Percentiles rank a stretch among this genome's conserved stretches.
These are phyloP conservation scores for Azolla pinnata DNA, from an alignment of 75 land plant species.

Conservation along the genomic window DNA sequence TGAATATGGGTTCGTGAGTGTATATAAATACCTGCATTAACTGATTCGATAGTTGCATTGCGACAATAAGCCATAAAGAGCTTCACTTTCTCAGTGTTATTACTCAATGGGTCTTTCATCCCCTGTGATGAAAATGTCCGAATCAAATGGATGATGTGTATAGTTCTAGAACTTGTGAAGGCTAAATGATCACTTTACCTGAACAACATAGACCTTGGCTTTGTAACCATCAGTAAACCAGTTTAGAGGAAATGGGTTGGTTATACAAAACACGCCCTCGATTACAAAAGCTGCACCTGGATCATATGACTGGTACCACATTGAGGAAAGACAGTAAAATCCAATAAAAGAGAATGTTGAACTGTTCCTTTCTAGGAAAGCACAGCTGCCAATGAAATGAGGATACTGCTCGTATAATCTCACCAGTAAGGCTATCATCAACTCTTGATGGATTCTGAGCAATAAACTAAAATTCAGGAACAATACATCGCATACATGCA, in stretches of 20 bases:
- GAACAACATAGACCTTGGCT: slow-evolving; percentile 53
- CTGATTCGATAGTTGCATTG: slow-evolving; percentile 32
- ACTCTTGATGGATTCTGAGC: slow-evolving; percentile 58
- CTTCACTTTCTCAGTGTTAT: slow-evolving; percentile 31
- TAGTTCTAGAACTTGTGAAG: no score
- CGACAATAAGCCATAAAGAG: slow-evolving; percentile 57
- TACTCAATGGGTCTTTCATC: slow-evolving; percentile 59
- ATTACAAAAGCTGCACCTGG: slow-evolving; percentile 55
- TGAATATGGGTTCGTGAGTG: no score
- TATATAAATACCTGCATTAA: slow-evolving; percentile 96
- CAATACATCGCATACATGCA: not conserved
- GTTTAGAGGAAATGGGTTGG: slow-evolving; percentile 63
- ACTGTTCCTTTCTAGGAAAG: no score
- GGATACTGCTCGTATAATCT: slow-evolving; percentile 86
- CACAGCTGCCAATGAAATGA: no score
- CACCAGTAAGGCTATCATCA: slow-evolving; percentile 57
- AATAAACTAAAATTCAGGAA: slow-evolving; percentile 1
- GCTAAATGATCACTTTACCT: no score
- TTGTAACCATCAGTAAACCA: slow-evolving; percentile 54
- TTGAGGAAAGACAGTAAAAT: not conserved
- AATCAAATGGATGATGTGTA: no score
- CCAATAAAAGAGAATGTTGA: no score
- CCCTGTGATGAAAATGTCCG: slow-evolving; percentile 55
- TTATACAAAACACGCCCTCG: slow-evolving; percentile 68
- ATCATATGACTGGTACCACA: slow-evolving; percentile 55